phyloP scores from a whole-genome alignment of 192 early-diverging fungal genomes.

The Backusella luteola region DNA sequence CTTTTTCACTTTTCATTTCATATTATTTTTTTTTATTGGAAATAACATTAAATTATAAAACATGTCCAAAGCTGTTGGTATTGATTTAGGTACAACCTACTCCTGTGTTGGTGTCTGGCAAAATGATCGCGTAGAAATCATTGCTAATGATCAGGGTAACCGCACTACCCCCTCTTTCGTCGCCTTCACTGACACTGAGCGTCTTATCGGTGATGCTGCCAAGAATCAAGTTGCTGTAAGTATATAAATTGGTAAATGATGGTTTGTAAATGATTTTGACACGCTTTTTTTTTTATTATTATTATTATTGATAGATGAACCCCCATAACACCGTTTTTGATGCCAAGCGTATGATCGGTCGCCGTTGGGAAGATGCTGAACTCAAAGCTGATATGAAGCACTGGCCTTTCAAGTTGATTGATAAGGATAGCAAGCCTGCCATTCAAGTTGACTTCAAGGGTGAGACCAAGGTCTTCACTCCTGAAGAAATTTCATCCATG shows the following conservation, averaged over 20 bases:
- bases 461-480: conserved; percentile 92
- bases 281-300: background rate
- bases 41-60: background rate
- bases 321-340: conserved; percentile 97
- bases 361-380: conserved; percentile 82
- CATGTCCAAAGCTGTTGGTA: conserved; percentile 74
- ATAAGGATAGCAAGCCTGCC: conserved; percentile 83
- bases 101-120: conserved; percentile 79
- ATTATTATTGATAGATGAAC: conserved; percentile 63
- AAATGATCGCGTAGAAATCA: conserved; percentile 80
- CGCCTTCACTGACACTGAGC: conserved; percentile 92
- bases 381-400: conserved; percentile 99
- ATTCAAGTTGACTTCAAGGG: conserved; percentile 95
- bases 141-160: conserved; percentile 99
- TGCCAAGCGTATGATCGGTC: conserved; percentile 98
- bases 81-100: conserved; percentile 98
- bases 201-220: conserved; percentile 97
- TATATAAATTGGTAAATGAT: background rate
- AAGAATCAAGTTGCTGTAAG: conserved; percentile 90
- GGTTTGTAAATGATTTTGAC: background rate
- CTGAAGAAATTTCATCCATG: conserved; percentile 96
- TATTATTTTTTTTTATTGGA: background rate
- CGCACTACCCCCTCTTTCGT: conserved; percentile 98
- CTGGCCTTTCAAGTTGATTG: conserved; percentile 91
- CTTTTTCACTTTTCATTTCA: background rate